Percentiles rank a stretch among this genome's conserved stretches.
phyloP scores from a whole-genome alignment of 106 monocot genomes.

The Amphibolis antarctica region DNA sequence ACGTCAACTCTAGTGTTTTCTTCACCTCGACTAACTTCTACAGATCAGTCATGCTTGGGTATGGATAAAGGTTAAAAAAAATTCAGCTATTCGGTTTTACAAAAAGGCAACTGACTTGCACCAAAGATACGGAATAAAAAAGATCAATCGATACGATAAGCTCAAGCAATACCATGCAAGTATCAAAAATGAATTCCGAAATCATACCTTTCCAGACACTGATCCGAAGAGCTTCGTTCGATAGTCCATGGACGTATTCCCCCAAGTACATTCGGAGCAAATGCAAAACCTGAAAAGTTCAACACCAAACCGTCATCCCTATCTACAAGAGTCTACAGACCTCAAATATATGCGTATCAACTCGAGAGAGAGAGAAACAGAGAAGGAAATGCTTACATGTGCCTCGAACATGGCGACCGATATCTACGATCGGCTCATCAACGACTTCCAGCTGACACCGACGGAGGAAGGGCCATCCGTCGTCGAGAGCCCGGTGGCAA shows the following conservation, averaged over 20 bases:
- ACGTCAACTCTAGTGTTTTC: too few relatives aligned
- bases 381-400: slow-evolving; percentile 7
- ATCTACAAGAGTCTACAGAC: background rate
- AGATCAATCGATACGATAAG: too few relatives aligned
- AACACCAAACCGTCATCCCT: background rate
- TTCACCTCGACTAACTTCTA: too few relatives aligned
- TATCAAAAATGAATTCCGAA: too few relatives aligned
- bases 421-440: background rate
- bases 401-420: slow-evolving; percentile 21
- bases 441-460: background rate
- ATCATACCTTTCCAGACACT: slow-evolving; percentile 95
- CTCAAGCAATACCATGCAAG: too few relatives aligned
- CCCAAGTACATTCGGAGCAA: slow-evolving; percentile 86
- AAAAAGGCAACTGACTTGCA: too few relatives aligned
- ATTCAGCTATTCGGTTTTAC: too few relatives aligned
- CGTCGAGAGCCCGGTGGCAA: background rate
- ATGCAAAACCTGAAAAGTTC: slow-evolving; percentile 47
- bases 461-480: background rate
- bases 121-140: too few relatives aligned
- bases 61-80: too few relatives aligned
- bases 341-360: background rate
- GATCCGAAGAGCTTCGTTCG: slow-evolving; percentile 81
- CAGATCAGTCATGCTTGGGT: too few relatives aligned
- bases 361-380: background rate
- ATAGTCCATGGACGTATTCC: slow-evolving; percentile 95